phyloP scores from a whole-genome alignment of 2,329 filamentous ascomycete species.

The Zopfia rhizophila region DNA sequence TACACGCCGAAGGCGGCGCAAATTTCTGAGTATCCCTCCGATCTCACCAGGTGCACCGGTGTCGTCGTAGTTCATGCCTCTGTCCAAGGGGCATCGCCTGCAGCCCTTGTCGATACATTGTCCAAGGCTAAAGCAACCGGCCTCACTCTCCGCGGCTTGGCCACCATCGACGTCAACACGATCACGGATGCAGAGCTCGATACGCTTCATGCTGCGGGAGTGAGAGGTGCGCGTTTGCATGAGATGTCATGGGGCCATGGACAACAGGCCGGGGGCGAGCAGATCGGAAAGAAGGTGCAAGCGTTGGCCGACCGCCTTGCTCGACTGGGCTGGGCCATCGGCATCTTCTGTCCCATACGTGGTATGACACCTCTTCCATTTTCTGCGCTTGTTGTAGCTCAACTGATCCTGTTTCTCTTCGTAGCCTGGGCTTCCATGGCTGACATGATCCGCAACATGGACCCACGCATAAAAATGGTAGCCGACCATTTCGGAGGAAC shows the following conservation, averaged over 20 bases:
- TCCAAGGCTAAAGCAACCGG: conserved; percentile 8
- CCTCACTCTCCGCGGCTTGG: conserved; percentile 14
- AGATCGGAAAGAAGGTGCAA: conserved; percentile 1
- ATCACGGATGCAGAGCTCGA: conserved; percentile 33
- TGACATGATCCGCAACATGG: conserved; percentile 5
- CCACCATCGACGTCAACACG: conserved; percentile 18
- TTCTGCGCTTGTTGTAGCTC: too few relatives aligned
- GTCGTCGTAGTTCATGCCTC: conserved; percentile 36
- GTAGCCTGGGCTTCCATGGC: conserved; percentile 2
- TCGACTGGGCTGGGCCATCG: conserved; percentile 1
- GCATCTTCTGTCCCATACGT: conserved; percentile 1
- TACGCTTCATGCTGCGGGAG: conserved; percentile 29
- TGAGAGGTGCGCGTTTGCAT: conserved; percentile 32
- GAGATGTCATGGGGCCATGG: conserved; percentile 30
- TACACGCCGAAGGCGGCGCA: conserved; percentile 33
- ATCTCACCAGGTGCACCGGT: conserved; percentile 26
- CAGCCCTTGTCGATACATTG: conserved; percentile 28
- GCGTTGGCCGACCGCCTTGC: background rate
- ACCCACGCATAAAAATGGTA: conserved; percentile 31
- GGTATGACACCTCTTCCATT: background rate
- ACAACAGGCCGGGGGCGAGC: background rate
- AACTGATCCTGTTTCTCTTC: too few relatives aligned
- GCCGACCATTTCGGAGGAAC: conserved; percentile 34
- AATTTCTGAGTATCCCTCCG: conserved; percentile 30
- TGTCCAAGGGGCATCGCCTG: conserved; percentile 32